Percentiles rank a stretch among this genome's conserved stretches.
Evolutionary conservation across 163 green algal species (phyloP).

Genomic region (Prototheca wickerhamii): DNA sequence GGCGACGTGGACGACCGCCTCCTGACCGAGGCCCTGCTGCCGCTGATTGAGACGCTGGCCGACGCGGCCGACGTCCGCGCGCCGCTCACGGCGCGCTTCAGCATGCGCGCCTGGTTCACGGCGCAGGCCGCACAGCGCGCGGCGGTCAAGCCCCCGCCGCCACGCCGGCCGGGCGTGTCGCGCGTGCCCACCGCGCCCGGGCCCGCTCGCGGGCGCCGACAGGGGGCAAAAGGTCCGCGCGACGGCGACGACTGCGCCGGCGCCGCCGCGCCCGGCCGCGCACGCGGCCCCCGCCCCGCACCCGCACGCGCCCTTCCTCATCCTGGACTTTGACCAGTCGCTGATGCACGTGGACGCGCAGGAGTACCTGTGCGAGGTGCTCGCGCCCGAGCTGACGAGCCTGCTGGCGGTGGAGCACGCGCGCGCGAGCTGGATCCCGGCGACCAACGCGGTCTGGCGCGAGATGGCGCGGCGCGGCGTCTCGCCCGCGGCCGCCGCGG

Average conservation of each 20-base stretch:
- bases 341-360: slow-evolving; percentile 57
- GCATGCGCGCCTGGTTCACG: slow-evolving; percentile 62
- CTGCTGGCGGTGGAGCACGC: slow-evolving; percentile 51
- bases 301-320: slow-evolving; percentile 30
- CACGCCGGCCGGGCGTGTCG: not conserved
- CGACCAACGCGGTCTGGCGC: slow-evolving; percentile 68
- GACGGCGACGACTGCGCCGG: not conserved
- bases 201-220: too few species aligned
- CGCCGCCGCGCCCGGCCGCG: not conserved
- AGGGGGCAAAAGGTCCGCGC: not conserved
- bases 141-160: slow-evolving; percentile 2
- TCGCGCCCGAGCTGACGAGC: slow-evolving; percentile 73
- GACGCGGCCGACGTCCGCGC: slow-evolving; percentile 48
- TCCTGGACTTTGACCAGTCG: slow-evolving; percentile 78
- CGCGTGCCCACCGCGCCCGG: too few species aligned
- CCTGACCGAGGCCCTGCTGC: slow-evolving; percentile 73
- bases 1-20: slow-evolving; percentile 73
- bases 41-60: slow-evolving; percentile 52
- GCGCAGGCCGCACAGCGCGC: slow-evolving; percentile 17
- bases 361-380: slow-evolving; percentile 45
- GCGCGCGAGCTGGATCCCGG: slow-evolving; percentile 61
- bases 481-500: slow-evolving; percentile 44
- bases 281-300: not conserved
- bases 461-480: slow-evolving; percentile 71
- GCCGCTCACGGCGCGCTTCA: slow-evolving; percentile 62